Base-by-base conservation (phyloP, 805 yeast genomes). In the Spathaspora arborariae region DNA sequence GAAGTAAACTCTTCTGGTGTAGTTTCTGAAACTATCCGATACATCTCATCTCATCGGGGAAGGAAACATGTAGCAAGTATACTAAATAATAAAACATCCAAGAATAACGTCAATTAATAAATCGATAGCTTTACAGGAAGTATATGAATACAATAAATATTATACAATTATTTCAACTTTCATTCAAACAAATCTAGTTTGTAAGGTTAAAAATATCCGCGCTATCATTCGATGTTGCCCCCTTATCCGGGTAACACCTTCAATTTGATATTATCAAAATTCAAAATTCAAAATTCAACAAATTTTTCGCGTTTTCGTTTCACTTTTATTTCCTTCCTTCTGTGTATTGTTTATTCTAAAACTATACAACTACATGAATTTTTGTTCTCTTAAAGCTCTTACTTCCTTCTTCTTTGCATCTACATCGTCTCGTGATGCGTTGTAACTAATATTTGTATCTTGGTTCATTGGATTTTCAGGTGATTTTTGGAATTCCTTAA, bases 381-480 rank as follows among this genome's bases (percentile, higher is more conserved):
- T 68, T 56, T 57, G 54, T 50, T 83, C 88, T 57, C 81, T 76
- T 51, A 70, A 61, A 41, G 63, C 56, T 57, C 74, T 74, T 42
- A 84, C 76, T 21, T 74, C 78, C 5, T 67, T 68, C 64, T 76
- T 78, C 62, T 70, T 69, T 5, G 55, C 60, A 8, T 51, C 58
- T 47, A 82, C 70, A 19, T 84, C 88, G 1, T 66, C 77, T 46
- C 68, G 59, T 7, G 76, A 57, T 13, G 95, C 89, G 58, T 88
- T 83, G 69, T 72, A 84, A 36, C 67, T 60, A 30, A 84, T 72
- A 50, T 76, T 82, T 27, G 86, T 82, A 45, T 73, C 82, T 66
- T 84, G 90, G 70, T 88, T 88, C 80, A 88, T 83, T 41, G 96
- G 96, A 64, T 88, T 88, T 57, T 85, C 89, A 15, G 82, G 81